phyloP scores from a whole-genome alignment of 345 rosid species.

The Brassica napus region DNA sequence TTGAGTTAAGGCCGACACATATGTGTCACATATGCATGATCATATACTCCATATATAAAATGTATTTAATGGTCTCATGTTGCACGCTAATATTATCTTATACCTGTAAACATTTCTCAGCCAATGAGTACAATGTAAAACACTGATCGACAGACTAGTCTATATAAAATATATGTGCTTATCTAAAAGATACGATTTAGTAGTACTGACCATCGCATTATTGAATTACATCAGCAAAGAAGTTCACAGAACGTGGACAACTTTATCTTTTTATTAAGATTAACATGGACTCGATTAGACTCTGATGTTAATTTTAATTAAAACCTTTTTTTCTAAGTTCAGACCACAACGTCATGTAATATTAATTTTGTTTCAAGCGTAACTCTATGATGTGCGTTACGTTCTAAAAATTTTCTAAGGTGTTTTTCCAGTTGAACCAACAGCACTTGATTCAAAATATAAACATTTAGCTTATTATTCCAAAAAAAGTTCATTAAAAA shows the following conservation, averaged over 20 bases:
- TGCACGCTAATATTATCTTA: slow-evolving; percentile 30
- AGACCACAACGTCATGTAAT: neutral
- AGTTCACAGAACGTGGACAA: neutral
- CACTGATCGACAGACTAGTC: neutral
- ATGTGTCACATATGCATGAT: slow-evolving; percentile 9
- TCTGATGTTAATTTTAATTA: neutral
- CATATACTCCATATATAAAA: neutral
- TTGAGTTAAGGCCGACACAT: slow-evolving; percentile 3
- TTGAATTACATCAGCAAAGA: neutral
- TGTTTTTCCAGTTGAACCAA: neutral
- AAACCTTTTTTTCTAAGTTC: neutral
- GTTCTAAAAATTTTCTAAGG: neutral
- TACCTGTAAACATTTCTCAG: neutral
- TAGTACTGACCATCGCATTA: neutral
- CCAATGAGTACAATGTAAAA: neutral
- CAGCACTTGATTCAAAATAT: neutral
- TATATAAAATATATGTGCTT: neutral
- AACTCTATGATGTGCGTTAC: neutral
- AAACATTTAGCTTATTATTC: neutral
- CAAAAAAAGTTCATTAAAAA: no score
- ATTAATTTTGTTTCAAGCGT: neutral
- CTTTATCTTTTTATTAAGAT: neutral
- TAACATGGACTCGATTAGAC: neutral
- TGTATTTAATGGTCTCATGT: slow-evolving; percentile 25
- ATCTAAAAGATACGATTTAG: slow-evolving; percentile 4